These are phyloP conservation scores for Globisporangium parvum DNA, from an alignment of 352 stramenopile genomes.

Conservation along the genomic window DNA sequence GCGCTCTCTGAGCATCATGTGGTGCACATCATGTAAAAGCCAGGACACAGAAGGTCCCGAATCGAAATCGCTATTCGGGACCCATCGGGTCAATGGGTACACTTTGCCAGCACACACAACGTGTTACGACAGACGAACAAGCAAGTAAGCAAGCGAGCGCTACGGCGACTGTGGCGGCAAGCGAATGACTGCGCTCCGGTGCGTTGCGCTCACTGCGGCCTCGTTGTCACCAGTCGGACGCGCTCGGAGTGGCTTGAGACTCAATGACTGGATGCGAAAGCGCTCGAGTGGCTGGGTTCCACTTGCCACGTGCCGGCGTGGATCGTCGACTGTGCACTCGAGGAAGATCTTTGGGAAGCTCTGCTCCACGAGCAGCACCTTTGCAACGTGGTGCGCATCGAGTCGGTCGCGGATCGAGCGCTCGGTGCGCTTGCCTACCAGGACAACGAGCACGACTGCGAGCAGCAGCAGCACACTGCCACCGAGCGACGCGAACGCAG, in stretches of 20 bases:
- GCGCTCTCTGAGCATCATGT: too few relatives aligned
- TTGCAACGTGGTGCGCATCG: constrained; percentile 29
- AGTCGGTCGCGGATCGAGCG: constrained; percentile 16
- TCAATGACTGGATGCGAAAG: constrained; percentile 24
- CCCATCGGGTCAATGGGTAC: too few relatives aligned
- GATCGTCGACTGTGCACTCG: constrained; percentile 26
- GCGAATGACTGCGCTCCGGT: constrained; percentile 5
- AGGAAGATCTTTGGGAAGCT: constrained; percentile 30
- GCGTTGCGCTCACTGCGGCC: not conserved
- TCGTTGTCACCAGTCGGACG: not conserved
- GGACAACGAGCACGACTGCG: constrained; percentile 10
- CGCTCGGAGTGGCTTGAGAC: constrained; percentile 22
- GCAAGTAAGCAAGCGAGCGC: too few relatives aligned
- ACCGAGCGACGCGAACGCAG: constrained; percentile 23
- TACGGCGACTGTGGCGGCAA: not conserved
- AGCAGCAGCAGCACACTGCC: constrained; percentile 17
- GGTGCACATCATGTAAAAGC: too few relatives aligned
- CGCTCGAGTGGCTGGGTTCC: constrained; percentile 15
- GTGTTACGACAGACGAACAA: too few relatives aligned
- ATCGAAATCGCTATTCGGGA: too few relatives aligned
- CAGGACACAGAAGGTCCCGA: too few relatives aligned
- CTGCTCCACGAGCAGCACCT: constrained; percentile 30
- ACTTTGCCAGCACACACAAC: not conserved
- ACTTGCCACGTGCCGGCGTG: not conserved
- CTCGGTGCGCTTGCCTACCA: constrained; percentile 18